These are phyloP conservation scores for Cryptosporidium tyzzeri DNA, from an alignment of 169 alveolate species.

Conservation along the genomic window DNA sequence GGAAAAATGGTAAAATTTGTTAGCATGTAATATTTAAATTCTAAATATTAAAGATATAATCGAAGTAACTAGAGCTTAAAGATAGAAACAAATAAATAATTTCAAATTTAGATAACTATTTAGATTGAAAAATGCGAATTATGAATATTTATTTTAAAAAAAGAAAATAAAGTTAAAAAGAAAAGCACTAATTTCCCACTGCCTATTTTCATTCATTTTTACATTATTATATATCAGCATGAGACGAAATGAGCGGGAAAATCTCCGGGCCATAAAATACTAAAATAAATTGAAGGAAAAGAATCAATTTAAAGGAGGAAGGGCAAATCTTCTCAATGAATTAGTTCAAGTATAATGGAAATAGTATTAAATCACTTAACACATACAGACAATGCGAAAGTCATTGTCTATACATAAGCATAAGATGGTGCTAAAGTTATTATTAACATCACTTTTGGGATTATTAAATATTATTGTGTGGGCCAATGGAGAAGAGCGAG, in stretches of 20 bases:
- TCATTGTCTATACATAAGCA: not conserved
- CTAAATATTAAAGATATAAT: too few species aligned
- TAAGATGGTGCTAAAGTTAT: not conserved
- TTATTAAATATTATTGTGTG: constrained; percentile 10
- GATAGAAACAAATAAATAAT: not conserved
- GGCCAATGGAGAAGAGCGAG: constrained; percentile 4
- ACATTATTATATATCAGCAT: not conserved
- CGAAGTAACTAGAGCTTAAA: not conserved
- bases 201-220: not conserved
- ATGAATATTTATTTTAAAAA: too few species aligned
- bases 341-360: not conserved
- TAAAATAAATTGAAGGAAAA: not conserved
- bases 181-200: not conserved
- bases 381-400: not conserved
- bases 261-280: not conserved
- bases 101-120: too few species aligned
- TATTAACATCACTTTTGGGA: not conserved
- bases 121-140: not conserved
- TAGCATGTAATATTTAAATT: not conserved
- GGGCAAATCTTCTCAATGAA: not conserved
- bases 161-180: not conserved
- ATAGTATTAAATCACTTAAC: not conserved
- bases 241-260: constrained; percentile 11
- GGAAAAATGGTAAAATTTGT: not conserved
- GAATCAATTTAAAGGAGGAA: not conserved